These are phyloP conservation scores for Phytophthora pini DNA, from an alignment of 352 stramenopile species.

Conservation along the genomic window DNA sequence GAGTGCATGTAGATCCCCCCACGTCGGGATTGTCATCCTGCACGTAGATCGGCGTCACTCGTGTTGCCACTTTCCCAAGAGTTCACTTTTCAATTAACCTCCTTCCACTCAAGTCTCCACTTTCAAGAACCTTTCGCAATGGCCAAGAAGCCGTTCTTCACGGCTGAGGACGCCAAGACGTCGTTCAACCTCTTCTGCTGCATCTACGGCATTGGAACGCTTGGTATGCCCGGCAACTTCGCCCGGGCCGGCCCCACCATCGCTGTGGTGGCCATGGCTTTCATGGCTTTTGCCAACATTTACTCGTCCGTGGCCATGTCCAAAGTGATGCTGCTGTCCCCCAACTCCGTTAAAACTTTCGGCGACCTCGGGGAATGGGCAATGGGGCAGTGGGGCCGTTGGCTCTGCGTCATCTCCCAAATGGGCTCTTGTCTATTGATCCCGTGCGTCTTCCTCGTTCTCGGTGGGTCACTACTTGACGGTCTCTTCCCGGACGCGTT, in stretches of 20 bases:
- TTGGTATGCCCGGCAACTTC: constrained; percentile 29
- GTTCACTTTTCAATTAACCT: constrained; percentile 24
- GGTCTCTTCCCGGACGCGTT: constrained; percentile 55
- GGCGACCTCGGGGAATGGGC: constrained; percentile 57
- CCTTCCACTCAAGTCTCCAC: constrained; percentile 8
- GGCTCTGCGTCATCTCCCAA: constrained; percentile 45
- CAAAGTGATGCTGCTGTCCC: constrained; percentile 31
- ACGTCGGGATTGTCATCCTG: constrained; percentile 5
- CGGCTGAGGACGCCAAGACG: constrained; percentile 29
- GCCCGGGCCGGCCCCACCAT: constrained; percentile 21
- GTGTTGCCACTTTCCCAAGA: background rate
- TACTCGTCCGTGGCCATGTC: constrained; percentile 35
- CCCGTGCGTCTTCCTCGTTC: constrained; percentile 56
- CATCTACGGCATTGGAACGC: constrained; percentile 28
- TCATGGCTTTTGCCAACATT: constrained; percentile 35
- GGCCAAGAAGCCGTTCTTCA: constrained; percentile 32
- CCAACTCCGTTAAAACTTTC: constrained; percentile 52
- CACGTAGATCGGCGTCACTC: background rate
- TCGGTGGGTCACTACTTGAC: constrained; percentile 50
- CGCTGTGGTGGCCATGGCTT: constrained; percentile 28
- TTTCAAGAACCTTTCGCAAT: constrained; percentile 6
- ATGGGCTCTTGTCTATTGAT: constrained; percentile 51
- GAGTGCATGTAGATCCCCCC: background rate
- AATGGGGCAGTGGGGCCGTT: constrained; percentile 52
- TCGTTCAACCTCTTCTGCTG: constrained; percentile 32